These are phyloP conservation scores for Phytophthora vignae DNA, from an alignment of 352 stramenopile species.

Conservation along the genomic window DNA sequence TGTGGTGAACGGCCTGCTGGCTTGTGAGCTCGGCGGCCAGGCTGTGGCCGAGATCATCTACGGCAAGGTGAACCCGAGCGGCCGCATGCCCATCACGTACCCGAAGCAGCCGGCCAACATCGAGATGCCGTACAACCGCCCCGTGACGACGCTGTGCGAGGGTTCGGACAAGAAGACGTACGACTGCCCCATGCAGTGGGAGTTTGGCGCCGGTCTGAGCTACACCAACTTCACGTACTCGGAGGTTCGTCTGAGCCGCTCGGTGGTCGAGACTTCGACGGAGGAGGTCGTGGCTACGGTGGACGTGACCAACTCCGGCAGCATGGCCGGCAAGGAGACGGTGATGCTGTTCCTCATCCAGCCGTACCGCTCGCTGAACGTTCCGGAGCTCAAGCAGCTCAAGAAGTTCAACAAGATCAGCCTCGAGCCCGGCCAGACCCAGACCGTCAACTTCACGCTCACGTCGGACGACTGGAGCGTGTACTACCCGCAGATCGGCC, in stretches of 20 bases:
- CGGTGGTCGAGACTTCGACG: not conserved
- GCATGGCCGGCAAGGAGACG: not conserved
- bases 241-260: not conserved
- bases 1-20: conserved; percentile 72
- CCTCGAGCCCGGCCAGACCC: too few species aligned
- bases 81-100: not conserved
- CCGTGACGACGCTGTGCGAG: conserved; percentile 26
- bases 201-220: not conserved
- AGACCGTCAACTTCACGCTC: conserved; percentile 39
- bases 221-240: not conserved
- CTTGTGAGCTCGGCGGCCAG: conserved; percentile 52
- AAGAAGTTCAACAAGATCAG: not conserved
- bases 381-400: not conserved
- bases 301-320: not conserved
- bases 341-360: not conserved
- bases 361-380: not conserved
- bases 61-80: not conserved
- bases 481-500: conserved; percentile 30
- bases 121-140: conserved; percentile 68
- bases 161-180: not conserved
- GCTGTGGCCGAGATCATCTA: conserved; percentile 22
- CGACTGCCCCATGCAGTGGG: not conserved
- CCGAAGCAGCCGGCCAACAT: not conserved
- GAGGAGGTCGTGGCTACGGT: not conserved
- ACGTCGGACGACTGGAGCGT: conserved; percentile 54